Conservation (phyloP, 1,139 yeast species). For the Petasospora rhodanensis region DNA sequence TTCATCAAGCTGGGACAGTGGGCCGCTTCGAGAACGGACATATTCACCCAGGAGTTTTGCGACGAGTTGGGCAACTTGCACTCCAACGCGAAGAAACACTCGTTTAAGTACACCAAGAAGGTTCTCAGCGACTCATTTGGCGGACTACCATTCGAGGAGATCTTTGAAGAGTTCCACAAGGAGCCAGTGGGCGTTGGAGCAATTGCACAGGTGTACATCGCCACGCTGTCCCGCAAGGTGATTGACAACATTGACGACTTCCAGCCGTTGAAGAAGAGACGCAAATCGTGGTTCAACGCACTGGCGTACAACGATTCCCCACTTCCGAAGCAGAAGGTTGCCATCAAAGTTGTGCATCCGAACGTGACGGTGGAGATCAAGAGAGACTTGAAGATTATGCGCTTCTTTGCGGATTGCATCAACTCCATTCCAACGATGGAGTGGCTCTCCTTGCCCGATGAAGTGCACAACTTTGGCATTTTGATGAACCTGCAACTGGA, state of each 20-base stretch:
- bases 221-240: slow-evolving; percentile 50
- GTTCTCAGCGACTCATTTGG: slow-evolving; percentile 61
- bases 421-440: slow-evolving; percentile 89
- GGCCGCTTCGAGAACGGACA: slow-evolving; percentile 99
- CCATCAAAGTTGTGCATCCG: slow-evolving; percentile 92
- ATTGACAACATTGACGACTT: slow-evolving; percentile 33
- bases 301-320: slow-evolving; percentile 14
- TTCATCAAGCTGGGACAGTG: slow-evolving; percentile 96
- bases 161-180: slow-evolving; percentile 74
- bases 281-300: slow-evolving; percentile 12
- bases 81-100: slow-evolving; percentile 77
- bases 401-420: slow-evolving; percentile 65
- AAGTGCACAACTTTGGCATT: slow-evolving; percentile 80
- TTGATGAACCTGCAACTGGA: slow-evolving; percentile 90
- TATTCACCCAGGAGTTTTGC: slow-evolving; percentile 78
- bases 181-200: slow-evolving; percentile 93
- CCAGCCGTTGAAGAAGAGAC: slow-evolving; percentile 13
- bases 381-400: slow-evolving; percentile 83
- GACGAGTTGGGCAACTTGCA: slow-evolving; percentile 73
- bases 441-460: slow-evolving; percentile 94
- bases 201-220: slow-evolving; percentile 91
- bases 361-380: slow-evolving; percentile 65
- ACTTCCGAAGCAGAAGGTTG: slow-evolving; percentile 58
- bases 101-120: slow-evolving; percentile 53
- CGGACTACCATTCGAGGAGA: slow-evolving; percentile 57